Evolutionary conservation across 1,139 yeast species (phyloP), one percentile per base, ranked within the genome.

Genomic region (Saccharomyces hybrid): DNA sequence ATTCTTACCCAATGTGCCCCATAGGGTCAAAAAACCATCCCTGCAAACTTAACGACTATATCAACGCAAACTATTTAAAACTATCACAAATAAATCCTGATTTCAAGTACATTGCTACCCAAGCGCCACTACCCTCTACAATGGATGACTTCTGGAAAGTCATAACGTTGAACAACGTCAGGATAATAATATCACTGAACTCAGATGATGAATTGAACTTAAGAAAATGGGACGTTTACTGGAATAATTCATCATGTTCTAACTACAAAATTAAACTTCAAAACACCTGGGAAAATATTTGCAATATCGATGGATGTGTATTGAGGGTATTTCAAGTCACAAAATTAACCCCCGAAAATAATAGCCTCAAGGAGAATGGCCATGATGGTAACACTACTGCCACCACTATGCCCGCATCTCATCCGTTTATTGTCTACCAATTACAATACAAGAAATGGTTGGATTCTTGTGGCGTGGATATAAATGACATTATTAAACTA

Each of bases 61-160:
- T 84, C 63, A 84, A 84, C 65, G 90, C 89, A 1, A 80, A 81
- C 59, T 80, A 79, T 63, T 70, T 84, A 26, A 67, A 69, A 44
- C 73, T 73, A 5, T 73, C 74, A 4, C 71, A 71, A 56, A 63
- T 73, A 12, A 69, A 71, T 54, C 61, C 65, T 3, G 65, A 66
- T 21, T 68, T 65, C 51, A 75, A 78, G 52, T 86, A 84, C 65
- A 84, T 88, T 59, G 96, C 96, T 0, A 85, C 96, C 0, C 96
- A 88, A 62, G 96, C 95, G 0, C 97, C 97, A 1, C 70, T 88
- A 46, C 82, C 83, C 2, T 81, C 84, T 24, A 87, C 96, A 0
- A 78, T 85, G 56, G 83, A 82, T 12, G 96, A 88, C 67, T 88
- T 88, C 65, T 89, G 96, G 95, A 81, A 82, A 62, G 85, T 86